Conservation (phyloP, 257 asterid genomes). For the Solanum chiquidenum region DNA sequence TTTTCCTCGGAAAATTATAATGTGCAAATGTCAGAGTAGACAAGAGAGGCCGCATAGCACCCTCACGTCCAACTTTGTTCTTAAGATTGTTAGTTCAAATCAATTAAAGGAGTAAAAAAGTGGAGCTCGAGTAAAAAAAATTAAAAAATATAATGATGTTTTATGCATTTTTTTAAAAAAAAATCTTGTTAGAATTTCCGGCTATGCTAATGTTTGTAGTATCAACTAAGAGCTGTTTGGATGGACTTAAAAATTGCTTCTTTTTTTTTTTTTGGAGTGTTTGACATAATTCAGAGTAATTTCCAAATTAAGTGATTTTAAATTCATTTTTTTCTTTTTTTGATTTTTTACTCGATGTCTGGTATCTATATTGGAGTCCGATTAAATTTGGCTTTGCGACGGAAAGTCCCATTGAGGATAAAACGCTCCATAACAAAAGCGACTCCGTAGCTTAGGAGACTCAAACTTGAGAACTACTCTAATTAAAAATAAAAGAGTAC, state of each 20-base stretch:
- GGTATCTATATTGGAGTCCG: too few species aligned
- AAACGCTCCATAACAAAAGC: neutral
- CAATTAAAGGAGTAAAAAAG: neutral
- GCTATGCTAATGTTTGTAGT: neutral
- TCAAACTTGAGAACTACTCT: neutral
- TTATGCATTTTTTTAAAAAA: too few species aligned
- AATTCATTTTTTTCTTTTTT: too few species aligned
- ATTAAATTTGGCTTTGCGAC: neutral
- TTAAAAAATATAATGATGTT: too few species aligned
- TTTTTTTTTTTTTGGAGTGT: neutral
- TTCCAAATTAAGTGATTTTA: neutral
- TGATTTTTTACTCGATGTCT: neutral
- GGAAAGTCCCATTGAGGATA: too few species aligned
- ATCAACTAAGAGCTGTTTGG: neutral
- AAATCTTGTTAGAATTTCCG: neutral
- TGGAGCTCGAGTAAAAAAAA: too few species aligned
- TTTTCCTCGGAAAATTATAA: neutral
- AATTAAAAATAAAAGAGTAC: too few species aligned
- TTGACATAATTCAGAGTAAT: neutral
- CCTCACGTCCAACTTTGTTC: neutral
- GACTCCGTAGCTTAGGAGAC: too few species aligned
- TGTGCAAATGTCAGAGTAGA: neutral
- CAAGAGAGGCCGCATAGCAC: neutral
- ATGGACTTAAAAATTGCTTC: neutral
- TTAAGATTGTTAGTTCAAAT: too few species aligned